Base-by-base conservation (phyloP, 2,329 filamentous ascomycete species). In the Penicillium sp. region DNA sequence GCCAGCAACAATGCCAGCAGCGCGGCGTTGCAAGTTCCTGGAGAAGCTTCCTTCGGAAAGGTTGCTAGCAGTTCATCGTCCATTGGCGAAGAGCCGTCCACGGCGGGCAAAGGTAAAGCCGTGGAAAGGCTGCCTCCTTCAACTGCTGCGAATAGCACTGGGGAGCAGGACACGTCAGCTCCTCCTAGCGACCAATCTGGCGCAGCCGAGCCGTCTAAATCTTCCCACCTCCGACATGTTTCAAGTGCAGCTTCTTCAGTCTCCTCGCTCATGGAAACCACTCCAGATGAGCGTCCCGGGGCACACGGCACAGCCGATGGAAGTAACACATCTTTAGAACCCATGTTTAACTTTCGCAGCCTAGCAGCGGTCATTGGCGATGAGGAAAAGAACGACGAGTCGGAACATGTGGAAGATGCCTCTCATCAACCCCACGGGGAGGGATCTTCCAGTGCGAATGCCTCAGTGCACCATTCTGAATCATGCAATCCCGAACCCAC, bases 331-430 rank as follows among this genome's bases (percentile, higher is more conserved):
- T 79, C 80, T 39, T 75, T 80, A 0, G 92, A 97, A 67, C 84
- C 91, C 3, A 85, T 96, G 83, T 94, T 96, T 73, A 97, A 96
- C 70, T 97, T 97, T 68, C 82, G 86, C 49, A 96, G 91, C 61
- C 76, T 97, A 18, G 89, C 90, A 2, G 89, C 90, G 55, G 90
- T 95, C 69, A 89, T 97, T 24, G 89, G 87, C 0, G 84, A 82
- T 32, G 81, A 85, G 43, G 82, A 85, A 34, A 78, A 80, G 50
- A 67, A 66, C 7, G 69, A 70, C 6, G 66, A 63, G 46, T 62
- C 64, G 4, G 71, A 73, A 42, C 71, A 75, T 55, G 66, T 72
- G 29, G 75, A 76, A 55, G 58, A 75, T 50, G 51, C 63, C 23
- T 48, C 52, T 8, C 44, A 54, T n/a, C 52, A 44, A 6, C 44